phyloP scores from a whole-genome alignment of 2,329 filamentous ascomycete species.

The Phialophora macrospora region DNA sequence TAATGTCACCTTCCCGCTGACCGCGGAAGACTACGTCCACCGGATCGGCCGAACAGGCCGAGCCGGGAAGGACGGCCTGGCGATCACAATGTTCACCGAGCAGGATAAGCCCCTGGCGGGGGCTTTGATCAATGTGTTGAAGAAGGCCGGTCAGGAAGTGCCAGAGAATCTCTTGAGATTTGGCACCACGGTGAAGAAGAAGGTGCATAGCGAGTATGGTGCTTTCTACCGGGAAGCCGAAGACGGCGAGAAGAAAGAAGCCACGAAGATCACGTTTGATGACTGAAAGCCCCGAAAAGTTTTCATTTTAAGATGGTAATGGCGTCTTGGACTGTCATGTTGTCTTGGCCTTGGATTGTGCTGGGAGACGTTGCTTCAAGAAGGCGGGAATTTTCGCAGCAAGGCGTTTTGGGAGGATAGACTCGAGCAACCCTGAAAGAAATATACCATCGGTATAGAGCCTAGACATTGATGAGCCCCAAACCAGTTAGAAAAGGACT shows the following conservation, averaged over 20 bases:
- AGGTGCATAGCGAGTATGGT: constrained; percentile 92
- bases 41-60: constrained; percentile 93
- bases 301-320: neutral
- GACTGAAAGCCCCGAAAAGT: constrained; percentile 41
- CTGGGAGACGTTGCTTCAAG: constrained; percentile 6
- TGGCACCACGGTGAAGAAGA: constrained; percentile 98
- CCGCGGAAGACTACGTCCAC: constrained; percentile 96
- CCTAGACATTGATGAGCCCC: constrained; percentile 10
- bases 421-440: constrained; percentile 30
- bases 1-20: constrained; percentile 93
- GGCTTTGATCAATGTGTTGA: constrained; percentile 91
- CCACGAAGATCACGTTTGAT: constrained; percentile 92
- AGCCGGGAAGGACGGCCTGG: constrained; percentile 84
- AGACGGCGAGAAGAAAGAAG: constrained; percentile 69
- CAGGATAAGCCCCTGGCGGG: constrained; percentile 91
- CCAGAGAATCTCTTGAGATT: constrained; percentile 93
- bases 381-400: constrained; percentile 26
- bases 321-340: constrained; percentile 2
- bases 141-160: constrained; percentile 86
- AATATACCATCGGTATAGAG: constrained; percentile 35
- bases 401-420: constrained; percentile 36
- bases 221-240: constrained; percentile 93
- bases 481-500: neutral
- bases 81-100: constrained; percentile 93
- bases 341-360: constrained; percentile 4